Base-by-base conservation (phyloP, 2,329 filamentous ascomycete species). In the Shiraia sp. region DNA sequence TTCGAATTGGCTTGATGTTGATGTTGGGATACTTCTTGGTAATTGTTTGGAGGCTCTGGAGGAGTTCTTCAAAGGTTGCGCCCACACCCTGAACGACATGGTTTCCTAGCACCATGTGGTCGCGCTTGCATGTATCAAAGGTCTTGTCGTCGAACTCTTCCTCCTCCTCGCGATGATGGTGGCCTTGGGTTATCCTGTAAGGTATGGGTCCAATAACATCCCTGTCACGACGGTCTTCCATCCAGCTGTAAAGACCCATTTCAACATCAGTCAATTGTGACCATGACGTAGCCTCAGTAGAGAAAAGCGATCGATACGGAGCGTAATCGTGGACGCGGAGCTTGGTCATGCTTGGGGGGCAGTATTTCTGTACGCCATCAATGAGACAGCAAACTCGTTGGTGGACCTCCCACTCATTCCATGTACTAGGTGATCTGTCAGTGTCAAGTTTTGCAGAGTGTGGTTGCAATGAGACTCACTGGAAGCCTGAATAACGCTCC, bases 351-450 rank as follows among this genome's bases (percentile, higher is more conserved):
- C 41, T 66, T 3, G 58, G 37, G 9, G 66, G 59, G 36, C 61
- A 64, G 40, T 68, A 40, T 13, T 52, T 55, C 23, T 56, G 49
- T 10, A 69, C 54, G 10, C 61, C 63, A 40, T 68, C 65, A 14
- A 67, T 55, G 3, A 69, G 57, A 37, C 57, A 65, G 47, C 66
- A 69, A 1, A 68, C 63, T 6, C 64, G 63, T 43, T 67, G 63
- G 33, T 69, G 66, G 2, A 68, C 65, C 32, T 68, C 63, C 61
- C 62, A 68, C 24, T 69, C 65, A 33, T 66, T 67, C 65, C 64
- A 68, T 1, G 61, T 61, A 39, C 57, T 60, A 27, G 6, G 12
- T 4, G 13, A 27, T 7, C 10, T 10, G 17, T 60, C 42, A 60
- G 53, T 33, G 6, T 6, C 10, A 15, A 12, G 13, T 23, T n/a